Evolutionary conservation across 805 yeast species (phyloP).

Genomic region (Millerozyma acaciae): DNA sequence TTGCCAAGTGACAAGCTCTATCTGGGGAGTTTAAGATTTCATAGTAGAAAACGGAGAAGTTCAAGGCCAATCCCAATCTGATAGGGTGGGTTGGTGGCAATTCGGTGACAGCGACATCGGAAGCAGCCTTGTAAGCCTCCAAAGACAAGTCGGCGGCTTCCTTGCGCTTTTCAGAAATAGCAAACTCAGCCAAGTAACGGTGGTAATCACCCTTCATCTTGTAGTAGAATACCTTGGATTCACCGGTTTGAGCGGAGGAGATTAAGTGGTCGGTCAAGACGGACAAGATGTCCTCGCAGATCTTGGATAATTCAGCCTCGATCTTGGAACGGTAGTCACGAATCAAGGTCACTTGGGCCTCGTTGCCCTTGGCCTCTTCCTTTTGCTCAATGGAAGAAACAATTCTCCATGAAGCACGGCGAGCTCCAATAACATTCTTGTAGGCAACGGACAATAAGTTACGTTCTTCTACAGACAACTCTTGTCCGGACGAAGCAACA

Average conservation of each 20-base stretch:
- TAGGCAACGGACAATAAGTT: conserved; percentile 95
- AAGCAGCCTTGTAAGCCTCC: conserved; percentile 92
- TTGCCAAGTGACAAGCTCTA: conserved; percentile 97
- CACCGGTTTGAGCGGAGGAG: conserved; percentile 93
- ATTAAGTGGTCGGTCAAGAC: conserved; percentile 88
- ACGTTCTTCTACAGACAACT: conserved; percentile 95
- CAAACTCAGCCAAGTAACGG: conserved; percentile 97
- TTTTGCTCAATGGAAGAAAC: conserved; percentile 97
- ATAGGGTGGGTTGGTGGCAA: conserved; percentile 98
- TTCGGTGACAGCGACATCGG: conserved; percentile 95
- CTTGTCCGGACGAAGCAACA: conserved; percentile 94
- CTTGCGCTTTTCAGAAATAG: conserved; percentile 85
- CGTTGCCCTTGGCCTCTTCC: conserved; percentile 95
- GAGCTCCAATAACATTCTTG: conserved; percentile 97
- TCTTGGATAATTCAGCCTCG: conserved; percentile 86
- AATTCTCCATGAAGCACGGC: conserved; percentile 99
- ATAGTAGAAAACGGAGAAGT: conserved; percentile 96
- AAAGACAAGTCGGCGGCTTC: conserved; percentile 88
- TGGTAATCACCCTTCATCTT: conserved; percentile 99
- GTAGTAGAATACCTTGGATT: conserved; percentile 95
- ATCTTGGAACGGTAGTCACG: conserved; percentile 93
- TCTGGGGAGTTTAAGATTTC: conserved; percentile 98
- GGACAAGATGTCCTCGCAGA: conserved; percentile 88
- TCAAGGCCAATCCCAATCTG: conserved; percentile 94
- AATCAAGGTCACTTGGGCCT: conserved; percentile 81